Base-by-base conservation (phyloP, 2,329 filamentous ascomycete genomes). In the Trichoderma arundinaceum region DNA sequence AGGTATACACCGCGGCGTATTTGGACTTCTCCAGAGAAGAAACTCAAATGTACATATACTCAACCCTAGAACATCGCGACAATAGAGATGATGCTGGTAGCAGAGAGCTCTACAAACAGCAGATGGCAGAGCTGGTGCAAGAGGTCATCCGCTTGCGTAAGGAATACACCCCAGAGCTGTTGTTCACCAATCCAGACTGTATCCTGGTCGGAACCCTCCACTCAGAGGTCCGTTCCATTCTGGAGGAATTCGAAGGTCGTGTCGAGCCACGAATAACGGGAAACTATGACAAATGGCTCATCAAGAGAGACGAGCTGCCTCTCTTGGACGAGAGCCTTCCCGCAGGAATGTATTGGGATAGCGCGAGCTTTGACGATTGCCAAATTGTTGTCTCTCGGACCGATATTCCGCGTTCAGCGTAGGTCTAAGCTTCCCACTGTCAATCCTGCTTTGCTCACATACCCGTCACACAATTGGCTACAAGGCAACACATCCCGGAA, bases 11-110 rank as follows among this genome's bases (percentile, higher is more conserved):
- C 0, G 84, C 83, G 0, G 86, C 84, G 0, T 90, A 88, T 71
- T 72, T 89, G 6, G 89, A 92, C 74, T 80, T 88, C 19, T 83
- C 83, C 4, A 81, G 82, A 0, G 86, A 86, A 0, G 88, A 90
- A 72, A 91, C 89, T 0, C 84, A 90, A 68, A 77, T 87, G 35
- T 90, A 86, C 84, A 71, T 91, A 1, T 91, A 88, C 74, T 82
- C 80, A 1, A 83, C 82, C 0, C 71, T 85, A 2, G 83, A 88
- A 66, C 48, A 53, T 10, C 15, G 15, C 33, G 43, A 35, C 46
- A 68, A 13, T 39, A 64, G 32, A 28, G 46, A 59, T 39, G 52
- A 17, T 13, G 7, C 59, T 1, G 41, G 56, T 28, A 33, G 67
- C 3, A 61, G 64, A 7, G 39, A 57, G 0, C 71, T 71, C n/a